Percentiles rank a stretch among this genome's conserved stretches.
Evolutionary conservation across 2,329 filamentous ascomycete genomes (phyloP).

Genomic region (Talaromyces atroroseus): DNA sequence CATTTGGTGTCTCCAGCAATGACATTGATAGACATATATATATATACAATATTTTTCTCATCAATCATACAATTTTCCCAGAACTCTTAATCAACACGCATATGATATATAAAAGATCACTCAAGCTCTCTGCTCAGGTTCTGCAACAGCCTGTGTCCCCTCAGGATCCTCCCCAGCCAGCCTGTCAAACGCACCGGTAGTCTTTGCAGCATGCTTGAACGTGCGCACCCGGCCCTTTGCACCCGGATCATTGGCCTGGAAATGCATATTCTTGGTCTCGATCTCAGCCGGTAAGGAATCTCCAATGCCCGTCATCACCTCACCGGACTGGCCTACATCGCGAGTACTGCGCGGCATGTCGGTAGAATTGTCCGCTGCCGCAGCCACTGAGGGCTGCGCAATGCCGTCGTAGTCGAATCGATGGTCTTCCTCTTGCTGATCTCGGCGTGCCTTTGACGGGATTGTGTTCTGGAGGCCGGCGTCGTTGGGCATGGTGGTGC

Average conservation of each 20-base stretch:
- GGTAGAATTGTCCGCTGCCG: conserved; percentile 44
- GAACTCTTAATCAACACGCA: neutral
- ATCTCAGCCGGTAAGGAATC: conserved; percentile 33
- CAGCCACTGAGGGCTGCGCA: conserved; percentile 25
- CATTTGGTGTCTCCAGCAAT: neutral
- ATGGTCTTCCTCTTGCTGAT: conserved; percentile 40
- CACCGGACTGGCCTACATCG: conserved; percentile 32
- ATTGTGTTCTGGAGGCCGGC: conserved; percentile 43
- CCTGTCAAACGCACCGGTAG: conserved; percentile 33
- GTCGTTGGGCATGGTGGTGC: conserved; percentile 38
- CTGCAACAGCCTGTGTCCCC: conserved; percentile 24
- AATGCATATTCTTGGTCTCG: conserved; percentile 36
- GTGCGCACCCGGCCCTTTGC: conserved; percentile 34
- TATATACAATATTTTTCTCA: neutral
- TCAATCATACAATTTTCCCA: neutral
- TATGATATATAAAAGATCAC: neutral
- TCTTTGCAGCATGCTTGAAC: conserved; percentile 36
- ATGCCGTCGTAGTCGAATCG: conserved; percentile 49
- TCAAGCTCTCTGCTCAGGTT: conserved; percentile 15
- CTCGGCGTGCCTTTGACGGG: conserved; percentile 34
- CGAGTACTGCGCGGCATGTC: conserved; percentile 40
- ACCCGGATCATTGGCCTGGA: conserved; percentile 27
- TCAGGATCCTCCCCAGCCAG: conserved; percentile 33
- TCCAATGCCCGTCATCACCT: conserved; percentile 39
- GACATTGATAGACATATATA: neutral